Conservation (phyloP, 768 basidiomycete genomes). For the Gymnopilus dilepis region DNA sequence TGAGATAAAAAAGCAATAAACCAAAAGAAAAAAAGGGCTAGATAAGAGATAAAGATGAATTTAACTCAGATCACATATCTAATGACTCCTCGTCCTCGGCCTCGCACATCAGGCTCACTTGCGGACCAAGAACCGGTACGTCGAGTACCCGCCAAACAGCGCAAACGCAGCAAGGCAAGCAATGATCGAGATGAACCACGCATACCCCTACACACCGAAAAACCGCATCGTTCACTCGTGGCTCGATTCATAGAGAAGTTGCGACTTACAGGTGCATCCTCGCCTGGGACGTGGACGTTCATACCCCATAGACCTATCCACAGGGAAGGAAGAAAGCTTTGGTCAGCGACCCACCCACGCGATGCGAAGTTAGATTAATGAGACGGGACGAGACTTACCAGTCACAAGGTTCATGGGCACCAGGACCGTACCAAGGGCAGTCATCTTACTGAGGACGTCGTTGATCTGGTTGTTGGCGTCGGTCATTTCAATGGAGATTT, state of each 20-base stretch:
- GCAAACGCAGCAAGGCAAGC: conserved; percentile 83
- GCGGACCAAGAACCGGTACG: conserved; percentile 76
- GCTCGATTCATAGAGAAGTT: no score
- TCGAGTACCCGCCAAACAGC: conserved; percentile 76
- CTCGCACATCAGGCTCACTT: conserved; percentile 26
- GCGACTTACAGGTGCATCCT: conserved; percentile 51
- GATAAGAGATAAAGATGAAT: neutral
- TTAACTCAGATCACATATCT: no score
- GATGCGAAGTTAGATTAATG: no score
- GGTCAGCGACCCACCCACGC: no score
- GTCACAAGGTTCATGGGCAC: conserved; percentile 98
- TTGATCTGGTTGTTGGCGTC: conserved; percentile 99
- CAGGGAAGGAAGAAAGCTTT: no score
- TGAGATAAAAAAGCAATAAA: neutral
- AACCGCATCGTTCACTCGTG: no score
- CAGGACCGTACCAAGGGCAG: conserved; percentile 95
- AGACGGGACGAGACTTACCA: conserved; percentile 48
- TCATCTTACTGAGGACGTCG: conserved; percentile 95
- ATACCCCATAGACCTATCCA: conserved; percentile 89
- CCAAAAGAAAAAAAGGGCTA: neutral
- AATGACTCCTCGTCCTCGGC: no score
- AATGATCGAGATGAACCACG: conserved; percentile 91
- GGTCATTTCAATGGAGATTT: conserved; percentile 99
- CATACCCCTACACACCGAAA: conserved; percentile 63
- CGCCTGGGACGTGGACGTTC: conserved; percentile 97